Evolutionary conservation across 306 rosid genomes (phyloP), one percentile per base, ranked within the genome.

Genomic region (Sicyos edulis): DNA sequence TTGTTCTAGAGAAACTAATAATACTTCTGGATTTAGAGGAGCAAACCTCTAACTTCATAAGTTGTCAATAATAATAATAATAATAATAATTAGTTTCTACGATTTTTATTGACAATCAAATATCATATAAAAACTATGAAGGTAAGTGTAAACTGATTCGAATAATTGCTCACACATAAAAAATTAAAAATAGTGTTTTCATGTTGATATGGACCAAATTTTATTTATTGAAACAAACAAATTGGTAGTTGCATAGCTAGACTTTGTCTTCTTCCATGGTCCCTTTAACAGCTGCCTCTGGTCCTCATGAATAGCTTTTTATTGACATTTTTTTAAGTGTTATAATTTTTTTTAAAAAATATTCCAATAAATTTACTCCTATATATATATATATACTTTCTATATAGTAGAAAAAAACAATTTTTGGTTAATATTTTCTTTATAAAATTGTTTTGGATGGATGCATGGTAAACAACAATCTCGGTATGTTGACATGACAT

Each of bases 181-280:
- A 29, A 29, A 29, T n/a, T n/a, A n/a, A n/a, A 29, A 29, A 29
- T 29, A 29, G 32, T 29, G 32, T 29, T 29, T 32, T 29, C 10
- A 17, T 54, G 62, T 57, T 12, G 0, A 6, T 56, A 56, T 57
- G 37, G 62, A 57, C 62, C n/a, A n/a, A n/a, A n/a, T n/a, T n/a
- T n/a, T n/a, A n/a, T n/a, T n/a, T n/a, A n/a, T n/a, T n/a, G n/a
- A 58, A 58, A 11, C 64, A 37, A 58, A 58, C 64, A 58, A 58
- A 17, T 24, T 58, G 64, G 40, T 58, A 10, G 64, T 58, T 58
- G 64, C 64, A 4, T 26, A 8, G 61, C 20, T 29, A 56, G 32
- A 56, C 21, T 56, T 20, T 56, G 61, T 56, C 61, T 56, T 56
- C 61, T 56, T 56, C 32, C 32, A 19, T 56, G 61, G 34, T 17